Evolutionary conservation across 768 basidiomycete genomes (phyloP).

Genomic region (Leucogyrophana mollusca): DNA sequence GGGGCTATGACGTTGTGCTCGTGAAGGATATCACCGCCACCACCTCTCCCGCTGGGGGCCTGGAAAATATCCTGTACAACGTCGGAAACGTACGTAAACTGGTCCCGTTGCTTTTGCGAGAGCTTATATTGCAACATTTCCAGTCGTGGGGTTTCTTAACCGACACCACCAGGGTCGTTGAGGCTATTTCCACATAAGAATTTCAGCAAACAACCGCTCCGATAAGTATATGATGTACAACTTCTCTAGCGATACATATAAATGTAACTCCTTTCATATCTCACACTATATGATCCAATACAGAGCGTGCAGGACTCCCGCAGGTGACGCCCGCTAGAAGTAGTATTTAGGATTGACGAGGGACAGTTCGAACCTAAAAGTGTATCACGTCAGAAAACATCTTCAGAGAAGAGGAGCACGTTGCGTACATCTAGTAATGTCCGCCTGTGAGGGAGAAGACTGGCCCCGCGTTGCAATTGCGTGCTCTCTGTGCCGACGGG

Average conservation of each 20-base stretch:
- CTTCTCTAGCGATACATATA: too few relatives aligned
- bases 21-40: constrained; percentile 62
- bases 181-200: constrained; percentile 8
- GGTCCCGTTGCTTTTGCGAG: not conserved
- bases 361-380: too few relatives aligned
- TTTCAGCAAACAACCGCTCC: not conserved
- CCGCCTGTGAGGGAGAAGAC: constrained; percentile 16
- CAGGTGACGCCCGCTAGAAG: too few relatives aligned
- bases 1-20: constrained; percentile 62
- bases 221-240: not conserved
- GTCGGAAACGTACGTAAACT: constrained; percentile 44
- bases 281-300: not conserved
- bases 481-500: too few relatives aligned
- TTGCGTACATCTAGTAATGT: constrained; percentile 15
- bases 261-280: too few relatives aligned
- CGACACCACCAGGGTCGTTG: constrained; percentile 29
- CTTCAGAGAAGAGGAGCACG: too few relatives aligned
- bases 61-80: constrained; percentile 60
- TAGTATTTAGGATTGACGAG: too few relatives aligned
- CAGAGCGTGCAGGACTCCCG: too few relatives aligned
- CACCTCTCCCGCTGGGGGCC: constrained; percentile 54
- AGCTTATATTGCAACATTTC: not conserved
- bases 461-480: not conserved
- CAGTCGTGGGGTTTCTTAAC: constrained; percentile 56
- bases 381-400: too few relatives aligned